phyloP scores from a whole-genome alignment of 129 eudicot genomes.

The Chrysanthemum makinoi region DNA sequence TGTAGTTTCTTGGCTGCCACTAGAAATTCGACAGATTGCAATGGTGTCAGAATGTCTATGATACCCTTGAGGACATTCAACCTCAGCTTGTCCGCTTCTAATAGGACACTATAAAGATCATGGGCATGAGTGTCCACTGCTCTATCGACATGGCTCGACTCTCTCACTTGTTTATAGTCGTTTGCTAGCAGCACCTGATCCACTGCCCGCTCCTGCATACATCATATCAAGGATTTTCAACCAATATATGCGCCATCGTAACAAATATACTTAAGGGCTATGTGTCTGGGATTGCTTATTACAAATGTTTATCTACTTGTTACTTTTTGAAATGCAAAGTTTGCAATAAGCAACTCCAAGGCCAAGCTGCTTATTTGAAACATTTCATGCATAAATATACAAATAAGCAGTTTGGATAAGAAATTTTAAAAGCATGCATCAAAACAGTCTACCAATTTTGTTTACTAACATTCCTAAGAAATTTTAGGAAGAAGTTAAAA shows the following conservation, averaged over 20 bases:
- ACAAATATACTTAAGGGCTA: too few relatives aligned
- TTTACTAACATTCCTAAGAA: not conserved
- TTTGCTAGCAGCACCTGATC: slow-evolving; percentile 34
- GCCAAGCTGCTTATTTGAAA: too few relatives aligned
- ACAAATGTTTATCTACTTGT: too few relatives aligned
- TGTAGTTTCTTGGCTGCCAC: slow-evolving; percentile 43
- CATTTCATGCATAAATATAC: too few relatives aligned
- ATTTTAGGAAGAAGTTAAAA: too few relatives aligned
- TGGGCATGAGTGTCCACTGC: slow-evolving; percentile 38
- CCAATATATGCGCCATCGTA: too few relatives aligned
- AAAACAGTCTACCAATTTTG: too few relatives aligned
- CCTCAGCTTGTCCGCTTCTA: slow-evolving; percentile 41
- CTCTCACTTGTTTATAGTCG: slow-evolving; percentile 4
- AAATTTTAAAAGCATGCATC: too few relatives aligned
- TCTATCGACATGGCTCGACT: slow-evolving; percentile 23
- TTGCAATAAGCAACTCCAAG: too few relatives aligned
- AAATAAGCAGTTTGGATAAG: too few relatives aligned
- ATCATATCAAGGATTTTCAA: not conserved
- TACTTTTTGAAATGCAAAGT: too few relatives aligned
- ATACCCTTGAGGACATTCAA: slow-evolving; percentile 36
- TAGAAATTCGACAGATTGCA: slow-evolving; percentile 37
- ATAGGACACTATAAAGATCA: slow-evolving; percentile 17
- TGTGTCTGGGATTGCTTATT: too few relatives aligned
- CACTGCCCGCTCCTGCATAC: slow-evolving; percentile 38
- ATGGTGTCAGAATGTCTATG: slow-evolving; percentile 40